Evolutionary conservation across 345 rosid genomes (phyloP).

Genomic region (Dovyalis caffra): DNA sequence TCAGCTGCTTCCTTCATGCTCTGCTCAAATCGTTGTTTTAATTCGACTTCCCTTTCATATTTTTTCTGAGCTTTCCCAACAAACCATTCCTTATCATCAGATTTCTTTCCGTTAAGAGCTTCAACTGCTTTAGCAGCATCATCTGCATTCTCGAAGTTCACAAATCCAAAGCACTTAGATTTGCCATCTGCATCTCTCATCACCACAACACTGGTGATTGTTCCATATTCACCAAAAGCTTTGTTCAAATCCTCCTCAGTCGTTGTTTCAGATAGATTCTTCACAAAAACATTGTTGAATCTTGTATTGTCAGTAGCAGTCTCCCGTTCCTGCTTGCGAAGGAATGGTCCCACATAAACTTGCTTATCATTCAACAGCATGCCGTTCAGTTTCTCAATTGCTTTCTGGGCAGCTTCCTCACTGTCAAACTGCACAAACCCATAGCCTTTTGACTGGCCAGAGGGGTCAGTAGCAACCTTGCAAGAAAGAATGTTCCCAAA

Average conservation of each 20-base stretch:
- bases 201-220: slow-evolving; percentile 78
- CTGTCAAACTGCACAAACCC: slow-evolving; percentile 90
- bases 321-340: slow-evolving; percentile 92
- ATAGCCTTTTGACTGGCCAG: slow-evolving; percentile 91
- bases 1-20: slow-evolving; percentile 82
- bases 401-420: slow-evolving; percentile 76
- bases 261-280: slow-evolving; percentile 70
- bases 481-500: slow-evolving; percentile 89
- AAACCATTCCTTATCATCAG: slow-evolving; percentile 87
- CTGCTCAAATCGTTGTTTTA: slow-evolving; percentile 70
- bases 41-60: slow-evolving; percentile 74
- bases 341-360: slow-evolving; percentile 93
- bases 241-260: slow-evolving; percentile 75
- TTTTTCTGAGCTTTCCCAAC: slow-evolving; percentile 94
- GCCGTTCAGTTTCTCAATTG: slow-evolving; percentile 77
- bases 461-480: slow-evolving; percentile 81
- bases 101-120: slow-evolving; percentile 70
- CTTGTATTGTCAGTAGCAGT: slow-evolving; percentile 38
- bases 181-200: slow-evolving; percentile 85
- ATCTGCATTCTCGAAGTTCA: slow-evolving; percentile 82
- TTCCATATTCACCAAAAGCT: slow-evolving; percentile 71
- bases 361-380: slow-evolving; percentile 95
- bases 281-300: slow-evolving; percentile 88
- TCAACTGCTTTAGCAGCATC: slow-evolving; percentile 90
- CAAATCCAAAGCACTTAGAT: slow-evolving; percentile 88